These are phyloP conservation scores for Hibiscus trionum DNA, from an alignment of 345 rosid genomes.

Conservation along the genomic window DNA sequence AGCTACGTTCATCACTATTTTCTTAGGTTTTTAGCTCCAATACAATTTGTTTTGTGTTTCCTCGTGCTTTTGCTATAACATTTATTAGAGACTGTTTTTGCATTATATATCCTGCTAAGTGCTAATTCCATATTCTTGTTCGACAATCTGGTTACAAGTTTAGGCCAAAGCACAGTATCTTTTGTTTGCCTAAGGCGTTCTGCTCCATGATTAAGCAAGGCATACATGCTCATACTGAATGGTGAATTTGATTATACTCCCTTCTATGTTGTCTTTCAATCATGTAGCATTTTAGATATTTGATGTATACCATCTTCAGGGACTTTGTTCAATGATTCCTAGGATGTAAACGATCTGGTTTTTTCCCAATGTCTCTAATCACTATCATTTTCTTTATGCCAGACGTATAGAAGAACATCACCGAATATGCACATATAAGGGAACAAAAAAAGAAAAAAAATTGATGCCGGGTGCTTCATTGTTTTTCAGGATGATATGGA, in stretches of 20 bases:
- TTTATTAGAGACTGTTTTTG: neutral
- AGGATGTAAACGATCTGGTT: neutral
- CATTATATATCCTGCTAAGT: neutral
- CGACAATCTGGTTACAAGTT: neutral
- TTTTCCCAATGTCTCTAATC: neutral
- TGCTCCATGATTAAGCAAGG: neutral
- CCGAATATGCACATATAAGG: neutral
- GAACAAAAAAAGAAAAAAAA: neutral
- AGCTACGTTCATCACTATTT: neutral
- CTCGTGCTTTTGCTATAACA: neutral
- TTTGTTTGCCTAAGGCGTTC: neutral
- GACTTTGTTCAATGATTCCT: neutral
- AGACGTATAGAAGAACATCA: neutral
- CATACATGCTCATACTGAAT: neutral
- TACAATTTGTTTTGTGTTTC: neutral
- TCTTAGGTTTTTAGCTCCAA: neutral
- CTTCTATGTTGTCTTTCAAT: neutral
- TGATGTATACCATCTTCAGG: neutral
- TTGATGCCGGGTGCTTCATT: neutral
- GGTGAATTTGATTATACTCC: neutral
- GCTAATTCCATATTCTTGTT: neutral
- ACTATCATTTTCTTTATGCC: no score
- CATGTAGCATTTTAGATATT: neutral
- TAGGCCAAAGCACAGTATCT: neutral
- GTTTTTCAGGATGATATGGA: slow-evolving; percentile 16